Evolutionary conservation across 257 asterid species (phyloP).

Genomic region (Asclepias syriaca): DNA sequence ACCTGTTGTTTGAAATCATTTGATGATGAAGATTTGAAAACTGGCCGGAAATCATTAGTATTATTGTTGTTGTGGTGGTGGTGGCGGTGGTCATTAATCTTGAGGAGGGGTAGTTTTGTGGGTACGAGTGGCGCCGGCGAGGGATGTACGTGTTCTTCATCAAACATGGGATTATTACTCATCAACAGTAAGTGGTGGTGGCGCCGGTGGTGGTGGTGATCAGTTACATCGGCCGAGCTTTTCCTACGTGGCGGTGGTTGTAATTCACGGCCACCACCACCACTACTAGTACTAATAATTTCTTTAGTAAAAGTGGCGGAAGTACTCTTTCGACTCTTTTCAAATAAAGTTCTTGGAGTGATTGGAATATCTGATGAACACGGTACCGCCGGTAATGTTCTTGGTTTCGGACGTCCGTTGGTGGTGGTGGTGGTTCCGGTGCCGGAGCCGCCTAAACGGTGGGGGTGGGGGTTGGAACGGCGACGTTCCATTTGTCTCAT

Average conservation of each 20-base stretch:
- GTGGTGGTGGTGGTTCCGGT: too few species aligned
- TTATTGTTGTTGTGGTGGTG: not conserved
- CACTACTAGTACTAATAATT: slow-evolving; percentile 4
- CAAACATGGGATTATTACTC: slow-evolving; percentile 41
- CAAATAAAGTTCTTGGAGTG: slow-evolving; percentile 41
- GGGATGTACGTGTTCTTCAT: slow-evolving; percentile 18
- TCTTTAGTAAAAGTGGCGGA: slow-evolving; percentile 22
- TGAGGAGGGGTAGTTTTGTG: slow-evolving; percentile 5
- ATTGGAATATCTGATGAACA: slow-evolving; percentile 60
- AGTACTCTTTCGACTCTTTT: slow-evolving; percentile 25
- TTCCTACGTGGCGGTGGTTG: slow-evolving; percentile 31
- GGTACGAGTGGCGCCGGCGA: slow-evolving; percentile 26
- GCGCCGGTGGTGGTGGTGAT: slow-evolving; percentile 26
- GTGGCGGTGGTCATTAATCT: slow-evolving; percentile 10
- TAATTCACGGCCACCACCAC: slow-evolving; percentile 11
- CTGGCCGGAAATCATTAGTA: slow-evolving; percentile 21
- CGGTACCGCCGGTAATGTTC: slow-evolving; percentile 26
- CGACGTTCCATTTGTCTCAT: slow-evolving; percentile 25
- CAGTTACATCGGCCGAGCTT: slow-evolving; percentile 63
- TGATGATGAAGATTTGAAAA: slow-evolving; percentile 42
- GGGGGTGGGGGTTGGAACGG: slow-evolving; percentile 32
- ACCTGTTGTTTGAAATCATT: slow-evolving; percentile 27
- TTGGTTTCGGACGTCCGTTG: slow-evolving; percentile 17
- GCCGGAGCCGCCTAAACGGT: slow-evolving; percentile 11
- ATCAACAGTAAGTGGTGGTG: slow-evolving; percentile 17